Conservation (phyloP, 495 filamentous ascomycete species). For the Podospora didyma region DNA sequence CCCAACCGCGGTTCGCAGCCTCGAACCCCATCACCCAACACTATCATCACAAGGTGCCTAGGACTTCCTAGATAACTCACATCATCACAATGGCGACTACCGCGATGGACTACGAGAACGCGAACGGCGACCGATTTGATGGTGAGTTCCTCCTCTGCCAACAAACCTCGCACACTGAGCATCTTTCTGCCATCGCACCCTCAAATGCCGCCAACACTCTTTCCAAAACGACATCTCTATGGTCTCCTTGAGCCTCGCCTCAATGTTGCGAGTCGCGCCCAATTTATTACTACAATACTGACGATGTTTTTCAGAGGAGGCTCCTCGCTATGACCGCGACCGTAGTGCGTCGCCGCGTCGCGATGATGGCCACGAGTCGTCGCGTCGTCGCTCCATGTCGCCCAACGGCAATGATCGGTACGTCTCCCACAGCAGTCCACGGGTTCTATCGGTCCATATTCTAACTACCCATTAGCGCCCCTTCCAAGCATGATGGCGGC, state of each 20-base stretch:
- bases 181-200: not conserved
- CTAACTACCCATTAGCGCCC: constrained; percentile 13
- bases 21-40: not conserved
- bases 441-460: too few species aligned
- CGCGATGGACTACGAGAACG: constrained; percentile 80
- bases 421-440: constrained; percentile 24
- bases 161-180: not conserved
- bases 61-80: not conserved
- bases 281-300: not conserved
- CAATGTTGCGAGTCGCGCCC: constrained; percentile 6
- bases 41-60: not conserved
- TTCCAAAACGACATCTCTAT: too few species aligned
- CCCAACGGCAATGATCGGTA: constrained; percentile 72
- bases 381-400: constrained; percentile 71
- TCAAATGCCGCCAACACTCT: not conserved
- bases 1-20: not conserved
- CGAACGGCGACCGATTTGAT: constrained; percentile 75
- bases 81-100: constrained; percentile 47
- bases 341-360: constrained; percentile 93
- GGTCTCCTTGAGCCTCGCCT: too few species aligned
- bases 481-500: constrained; percentile 29
- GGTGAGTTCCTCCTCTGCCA: constrained; percentile 51
- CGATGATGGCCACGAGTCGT: constrained; percentile 60
- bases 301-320: constrained; percentile 55
- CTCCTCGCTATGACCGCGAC: constrained; percentile 69